phyloP scores from a whole-genome alignment of 2,329 filamentous ascomycete species.

The Rosellinia necatrix region DNA sequence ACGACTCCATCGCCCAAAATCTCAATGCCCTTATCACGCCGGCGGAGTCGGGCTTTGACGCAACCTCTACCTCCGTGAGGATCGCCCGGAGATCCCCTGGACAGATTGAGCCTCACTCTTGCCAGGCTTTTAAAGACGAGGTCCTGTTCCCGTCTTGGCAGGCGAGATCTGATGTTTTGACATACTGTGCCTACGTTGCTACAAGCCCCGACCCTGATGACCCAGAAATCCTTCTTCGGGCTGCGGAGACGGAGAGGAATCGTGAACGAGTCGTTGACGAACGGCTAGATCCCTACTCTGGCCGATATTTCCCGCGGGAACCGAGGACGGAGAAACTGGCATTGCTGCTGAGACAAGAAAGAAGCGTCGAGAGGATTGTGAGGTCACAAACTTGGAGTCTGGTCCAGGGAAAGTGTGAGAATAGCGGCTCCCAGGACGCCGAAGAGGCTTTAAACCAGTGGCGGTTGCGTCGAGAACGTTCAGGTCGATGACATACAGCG shows the following conservation, averaged over 20 bases:
- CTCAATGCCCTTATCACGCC: conserved; percentile 88
- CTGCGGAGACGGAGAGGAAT: conserved; percentile 71
- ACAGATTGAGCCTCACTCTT: conserved; percentile 65
- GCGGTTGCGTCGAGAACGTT: conserved; percentile 31
- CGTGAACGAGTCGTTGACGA: conserved; percentile 81
- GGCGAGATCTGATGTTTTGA: conserved; percentile 77
- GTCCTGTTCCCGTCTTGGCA: conserved; percentile 92
- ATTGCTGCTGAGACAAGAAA: conserved; percentile 73
- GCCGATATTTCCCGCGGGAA: conserved; percentile 78
- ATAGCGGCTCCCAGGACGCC: conserved; percentile 60
- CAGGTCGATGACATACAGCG: neutral
- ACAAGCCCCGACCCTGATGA: conserved; percentile 87
- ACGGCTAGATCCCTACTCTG: conserved; percentile 88
- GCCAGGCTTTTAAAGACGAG: conserved; percentile 72
- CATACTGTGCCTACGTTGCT: conserved; percentile 87
- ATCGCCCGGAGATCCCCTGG: conserved; percentile 54
- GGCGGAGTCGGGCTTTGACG: conserved; percentile 73
- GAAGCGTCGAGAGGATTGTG: conserved; percentile 77
- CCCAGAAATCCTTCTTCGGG: conserved; percentile 71
- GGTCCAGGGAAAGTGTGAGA: conserved; percentile 72
- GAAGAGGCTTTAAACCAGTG: conserved; percentile 49
- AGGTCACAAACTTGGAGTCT: conserved; percentile 81
- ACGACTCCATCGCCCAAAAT: conserved; percentile 92
- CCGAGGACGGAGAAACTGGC: conserved; percentile 81
- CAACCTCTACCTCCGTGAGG: conserved; percentile 72